phyloP scores from a whole-genome alignment of 208 protist species.

The Trypanosoma avium region DNA sequence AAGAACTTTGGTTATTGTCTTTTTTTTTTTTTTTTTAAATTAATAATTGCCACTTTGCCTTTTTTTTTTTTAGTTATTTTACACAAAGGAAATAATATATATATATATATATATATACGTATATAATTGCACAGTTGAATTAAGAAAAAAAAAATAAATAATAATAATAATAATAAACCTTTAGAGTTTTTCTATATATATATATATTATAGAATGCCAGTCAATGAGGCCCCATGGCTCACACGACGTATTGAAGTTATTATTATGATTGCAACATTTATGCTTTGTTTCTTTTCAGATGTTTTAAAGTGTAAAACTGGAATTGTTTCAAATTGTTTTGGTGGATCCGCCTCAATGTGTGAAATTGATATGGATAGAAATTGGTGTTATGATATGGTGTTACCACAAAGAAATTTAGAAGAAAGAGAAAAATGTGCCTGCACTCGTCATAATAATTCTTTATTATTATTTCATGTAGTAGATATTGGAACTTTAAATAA shows the following conservation, averaged over 20 bases:
- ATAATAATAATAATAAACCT: neutral
- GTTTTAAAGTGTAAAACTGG: slow-evolving; percentile 29
- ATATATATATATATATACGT: neutral
- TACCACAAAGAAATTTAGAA: neutral
- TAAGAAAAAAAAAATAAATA: neutral
- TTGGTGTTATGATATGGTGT: slow-evolving; percentile 18
- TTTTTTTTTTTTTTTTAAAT: slow-evolving; percentile 7
- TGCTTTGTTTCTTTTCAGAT: slow-evolving; percentile 36
- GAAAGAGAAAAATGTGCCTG: slow-evolving; percentile 1
- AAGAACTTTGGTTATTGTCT: too few species aligned
- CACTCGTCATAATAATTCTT: neutral
- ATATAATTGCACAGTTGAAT: neutral
- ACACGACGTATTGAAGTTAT: slow-evolving; percentile 31
- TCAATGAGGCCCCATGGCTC: slow-evolving; percentile 40
- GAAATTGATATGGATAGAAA: neutral
- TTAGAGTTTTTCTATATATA: neutral
- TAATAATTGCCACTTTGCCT: slow-evolving; percentile 2
- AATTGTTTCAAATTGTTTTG: neutral
- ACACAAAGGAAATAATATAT: slow-evolving; percentile 1
- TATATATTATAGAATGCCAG: slow-evolving; percentile 2
- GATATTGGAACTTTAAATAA: slow-evolving; percentile 2
- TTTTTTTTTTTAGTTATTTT: slow-evolving; percentile 5
- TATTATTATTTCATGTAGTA: slow-evolving; percentile 19
- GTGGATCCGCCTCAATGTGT: slow-evolving; percentile 6
- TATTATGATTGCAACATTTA: slow-evolving; percentile 29